Evolutionary conservation across 2,329 filamentous ascomycete species (phyloP), one percentile per base, ranked within the genome.

Genomic region (Madurella fahalii): DNA sequence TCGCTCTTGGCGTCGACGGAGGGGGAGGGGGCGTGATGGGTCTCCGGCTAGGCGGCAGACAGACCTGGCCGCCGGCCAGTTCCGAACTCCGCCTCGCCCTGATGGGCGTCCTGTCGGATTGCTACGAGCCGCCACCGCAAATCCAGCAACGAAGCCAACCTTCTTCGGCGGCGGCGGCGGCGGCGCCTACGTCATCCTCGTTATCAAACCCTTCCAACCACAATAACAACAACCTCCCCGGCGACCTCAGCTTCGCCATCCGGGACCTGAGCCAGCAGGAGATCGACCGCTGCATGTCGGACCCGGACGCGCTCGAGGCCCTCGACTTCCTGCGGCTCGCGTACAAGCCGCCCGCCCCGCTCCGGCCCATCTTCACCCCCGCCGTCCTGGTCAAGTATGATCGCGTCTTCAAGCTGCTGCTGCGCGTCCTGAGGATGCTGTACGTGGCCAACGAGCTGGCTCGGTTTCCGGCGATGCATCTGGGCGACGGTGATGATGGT

Each of bases 321-420:
- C 77, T 97, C n/a, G 94, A 97, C 70, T 97, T 99, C 65, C 76
- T 99, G 15, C 84, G 90, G 1, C 74, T 99, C 8, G 87, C 91
- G 44, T 97, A 96, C 71, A 88, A 86, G 40, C 79, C 91, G 0
- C 87, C 91, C 0, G 70, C 80, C 0, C 83, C 89, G 1, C 75
- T 97, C 0, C 78, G 85, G 40, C 77, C 84, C 0, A 79, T 97
- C 58, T 85, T 99, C 41, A 91, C 90, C 0, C 77, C 83, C 0
- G 69, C 77, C 0, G 80, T 86, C 1, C 72, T 97, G 11, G 75
- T 84, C 52, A 90, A 90, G 62, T 97, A 96, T 65, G 94, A 97
- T 68, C 78, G 79, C 45, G 80, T 96, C 37, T 97, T 96, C 74
- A 88, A 85, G 63, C 79, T 90, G 15, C 74, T 96, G 0, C 75